Evolutionary conservation across 2,329 filamentous ascomycete species (phyloP).

Genomic region (Diaporthe eres): DNA sequence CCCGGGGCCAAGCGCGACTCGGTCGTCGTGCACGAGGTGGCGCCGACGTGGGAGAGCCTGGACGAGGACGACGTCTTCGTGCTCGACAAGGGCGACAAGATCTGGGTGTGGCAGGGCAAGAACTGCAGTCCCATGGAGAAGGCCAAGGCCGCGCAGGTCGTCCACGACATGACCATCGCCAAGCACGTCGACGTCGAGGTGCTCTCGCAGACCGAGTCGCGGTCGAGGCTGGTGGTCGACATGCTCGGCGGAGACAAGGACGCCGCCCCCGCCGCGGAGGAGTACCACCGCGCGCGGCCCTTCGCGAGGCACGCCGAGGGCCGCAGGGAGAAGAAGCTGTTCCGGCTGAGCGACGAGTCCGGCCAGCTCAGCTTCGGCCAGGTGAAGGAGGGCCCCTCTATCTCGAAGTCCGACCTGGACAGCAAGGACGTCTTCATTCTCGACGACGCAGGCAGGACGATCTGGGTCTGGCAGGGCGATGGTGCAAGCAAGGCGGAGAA

Average conservation of each 20-base stretch:
- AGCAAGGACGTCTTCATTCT: constrained; percentile 74
- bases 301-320: constrained; percentile 49
- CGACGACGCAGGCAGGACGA: constrained; percentile 66
- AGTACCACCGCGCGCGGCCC: constrained; percentile 57
- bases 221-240: constrained; percentile 67
- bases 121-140: constrained; percentile 78
- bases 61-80: constrained; percentile 78
- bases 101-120: constrained; percentile 79
- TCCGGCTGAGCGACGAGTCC: constrained; percentile 73
- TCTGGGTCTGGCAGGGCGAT: constrained; percentile 78
- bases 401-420: constrained; percentile 66
- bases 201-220: constrained; percentile 71
- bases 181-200: constrained; percentile 78
- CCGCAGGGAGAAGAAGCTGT: constrained; percentile 61
- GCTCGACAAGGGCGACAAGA: constrained; percentile 73
- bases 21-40: constrained; percentile 74
- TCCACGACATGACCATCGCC: constrained; percentile 74
- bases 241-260: constrained; percentile 66
- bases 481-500: constrained; percentile 71
- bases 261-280: constrained; percentile 59
- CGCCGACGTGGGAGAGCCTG: constrained; percentile 72
- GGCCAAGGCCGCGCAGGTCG: constrained; percentile 76
- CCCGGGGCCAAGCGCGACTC: constrained; percentile 62
- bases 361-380: constrained; percentile 70
- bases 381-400: constrained; percentile 66